Conservation (phyloP, 257 asterid species). For the Verbena officinalis region DNA sequence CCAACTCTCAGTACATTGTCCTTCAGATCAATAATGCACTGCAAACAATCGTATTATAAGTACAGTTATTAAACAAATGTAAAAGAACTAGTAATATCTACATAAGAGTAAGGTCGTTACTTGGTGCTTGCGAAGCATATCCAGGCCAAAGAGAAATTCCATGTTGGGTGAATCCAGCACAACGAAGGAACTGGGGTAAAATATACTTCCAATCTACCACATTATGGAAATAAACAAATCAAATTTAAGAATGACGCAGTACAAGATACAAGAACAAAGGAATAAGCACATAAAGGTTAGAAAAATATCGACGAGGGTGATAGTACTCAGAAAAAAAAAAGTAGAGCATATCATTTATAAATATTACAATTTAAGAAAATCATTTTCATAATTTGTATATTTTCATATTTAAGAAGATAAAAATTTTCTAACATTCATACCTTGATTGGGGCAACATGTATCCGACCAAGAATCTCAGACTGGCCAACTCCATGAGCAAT, state of each 20-base stretch:
- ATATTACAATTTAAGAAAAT: too few species aligned
- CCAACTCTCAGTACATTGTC: conserved; percentile 96
- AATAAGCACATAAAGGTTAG: conserved; percentile 15
- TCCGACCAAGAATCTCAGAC: conserved; percentile 92
- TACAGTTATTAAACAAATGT: conserved; percentile 19
- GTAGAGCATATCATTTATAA: too few species aligned
- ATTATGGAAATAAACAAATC: conserved; percentile 26
- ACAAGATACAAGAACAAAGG: conserved; percentile 10
- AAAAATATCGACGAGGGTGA: not conserved
- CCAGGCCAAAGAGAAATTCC: conserved; percentile 98
- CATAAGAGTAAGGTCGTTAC: conserved; percentile 38
- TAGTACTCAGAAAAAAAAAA: conserved; percentile 2
- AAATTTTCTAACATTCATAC: conserved; percentile 36
- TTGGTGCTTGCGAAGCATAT: conserved; percentile 99
- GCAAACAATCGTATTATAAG: conserved; percentile 34
- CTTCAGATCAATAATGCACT: conserved; percentile 96
- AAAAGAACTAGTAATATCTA: conserved; percentile 7
- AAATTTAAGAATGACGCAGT: not conserved
- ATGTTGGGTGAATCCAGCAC: conserved; percentile 95
- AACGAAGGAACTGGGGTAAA: conserved; percentile 90
- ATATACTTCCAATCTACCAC: conserved; percentile 73
- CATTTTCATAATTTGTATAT: too few species aligned
- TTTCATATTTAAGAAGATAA: too few species aligned
- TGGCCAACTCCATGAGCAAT: conserved; percentile 99
- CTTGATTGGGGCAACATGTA: conserved; percentile 98